Conservation (phyloP, 1,139 yeast genomes). For the Suhomyces maxii region DNA sequence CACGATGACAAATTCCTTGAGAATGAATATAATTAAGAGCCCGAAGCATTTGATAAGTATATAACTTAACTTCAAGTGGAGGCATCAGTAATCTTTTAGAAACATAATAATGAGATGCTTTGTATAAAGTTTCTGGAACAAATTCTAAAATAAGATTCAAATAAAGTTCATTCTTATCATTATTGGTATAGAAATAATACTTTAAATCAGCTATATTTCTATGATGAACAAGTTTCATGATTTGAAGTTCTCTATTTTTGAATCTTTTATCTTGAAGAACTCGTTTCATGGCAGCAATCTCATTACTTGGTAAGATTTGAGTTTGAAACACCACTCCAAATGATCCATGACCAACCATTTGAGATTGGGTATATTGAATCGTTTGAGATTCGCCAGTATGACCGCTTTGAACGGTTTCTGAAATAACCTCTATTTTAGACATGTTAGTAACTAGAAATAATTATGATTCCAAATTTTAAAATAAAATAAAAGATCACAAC, state of each 20-base stretch:
- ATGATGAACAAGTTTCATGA: constrained; percentile 88
- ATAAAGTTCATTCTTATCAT: constrained; percentile 77
- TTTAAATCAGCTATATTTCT: constrained; percentile 85
- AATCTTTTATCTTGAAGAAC: constrained; percentile 94
- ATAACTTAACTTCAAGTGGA: constrained; percentile 79
- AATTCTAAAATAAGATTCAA: constrained; percentile 86
- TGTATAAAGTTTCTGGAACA: constrained; percentile 92
- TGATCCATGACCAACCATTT: constrained; percentile 96
- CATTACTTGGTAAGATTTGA: constrained; percentile 70
- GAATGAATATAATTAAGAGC: constrained; percentile 91
- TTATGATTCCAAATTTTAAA: background rate
- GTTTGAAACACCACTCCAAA: constrained; percentile 96
- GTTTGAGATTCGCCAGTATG: constrained; percentile 63
- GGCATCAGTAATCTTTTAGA: constrained; percentile 85
- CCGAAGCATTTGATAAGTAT: constrained; percentile 88
- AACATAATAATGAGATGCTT: constrained; percentile 81
- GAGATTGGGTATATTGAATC: constrained; percentile 68
- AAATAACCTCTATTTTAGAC: constrained; percentile 57
- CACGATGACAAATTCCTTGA: constrained; percentile 93
- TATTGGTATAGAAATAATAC: constrained; percentile 84
- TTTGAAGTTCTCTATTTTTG: constrained; percentile 94
- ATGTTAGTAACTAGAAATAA: constrained; percentile 34
- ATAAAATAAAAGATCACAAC: background rate
- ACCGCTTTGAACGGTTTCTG: constrained; percentile 75
- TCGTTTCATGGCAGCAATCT: constrained; percentile 86